Conservation (phyloP, 2,329 filamentous ascomycete species). For the Alternaria dauci region DNA sequence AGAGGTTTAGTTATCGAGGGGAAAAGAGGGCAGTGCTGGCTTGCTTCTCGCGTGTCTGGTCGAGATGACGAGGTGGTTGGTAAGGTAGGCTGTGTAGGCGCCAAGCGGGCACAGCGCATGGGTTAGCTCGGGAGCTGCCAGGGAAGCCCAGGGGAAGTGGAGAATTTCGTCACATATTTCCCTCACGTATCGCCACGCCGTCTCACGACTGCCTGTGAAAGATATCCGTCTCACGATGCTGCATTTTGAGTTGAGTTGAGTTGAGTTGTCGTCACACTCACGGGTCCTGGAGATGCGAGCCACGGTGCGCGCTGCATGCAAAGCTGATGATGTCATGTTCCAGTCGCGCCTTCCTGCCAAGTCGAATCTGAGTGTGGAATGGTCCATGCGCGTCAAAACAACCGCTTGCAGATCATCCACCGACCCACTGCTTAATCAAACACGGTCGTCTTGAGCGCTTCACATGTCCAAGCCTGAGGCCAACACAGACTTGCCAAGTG, state of each 20-base stretch:
- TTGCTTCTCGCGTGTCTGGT: not conserved
- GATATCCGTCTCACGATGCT: not conserved
- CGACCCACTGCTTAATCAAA: not conserved
- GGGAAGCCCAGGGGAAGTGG: slow-evolving; percentile 10
- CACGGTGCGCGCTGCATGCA: not conserved
- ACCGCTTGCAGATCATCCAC: slow-evolving; percentile 1
- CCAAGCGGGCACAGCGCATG: slow-evolving; percentile 5
- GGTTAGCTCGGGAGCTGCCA: slow-evolving; percentile 3
- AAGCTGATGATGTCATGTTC: not conserved
- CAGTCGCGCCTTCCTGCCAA: not conserved
- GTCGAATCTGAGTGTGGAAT: not conserved
- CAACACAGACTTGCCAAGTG: not conserved
- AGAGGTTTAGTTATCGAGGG: slow-evolving; percentile 12
- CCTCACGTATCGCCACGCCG: slow-evolving; percentile 6
- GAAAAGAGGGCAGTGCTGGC: slow-evolving; percentile 6
- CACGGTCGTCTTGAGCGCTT: slow-evolving; percentile 1
- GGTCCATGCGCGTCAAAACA: slow-evolving; percentile 5
- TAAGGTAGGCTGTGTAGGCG: slow-evolving; percentile 9
- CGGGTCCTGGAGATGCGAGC: not conserved
- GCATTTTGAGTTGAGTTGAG: too few relatives aligned
- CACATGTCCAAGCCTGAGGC: not conserved
- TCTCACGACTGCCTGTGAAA: not conserved
- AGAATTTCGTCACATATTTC: slow-evolving; percentile 6
- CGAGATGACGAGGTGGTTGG: slow-evolving; percentile 11
- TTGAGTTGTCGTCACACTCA: not conserved